These are phyloP conservation scores for Kazachstania africana DNA, from an alignment of 805 yeast genomes.

Conservation along the genomic window DNA sequence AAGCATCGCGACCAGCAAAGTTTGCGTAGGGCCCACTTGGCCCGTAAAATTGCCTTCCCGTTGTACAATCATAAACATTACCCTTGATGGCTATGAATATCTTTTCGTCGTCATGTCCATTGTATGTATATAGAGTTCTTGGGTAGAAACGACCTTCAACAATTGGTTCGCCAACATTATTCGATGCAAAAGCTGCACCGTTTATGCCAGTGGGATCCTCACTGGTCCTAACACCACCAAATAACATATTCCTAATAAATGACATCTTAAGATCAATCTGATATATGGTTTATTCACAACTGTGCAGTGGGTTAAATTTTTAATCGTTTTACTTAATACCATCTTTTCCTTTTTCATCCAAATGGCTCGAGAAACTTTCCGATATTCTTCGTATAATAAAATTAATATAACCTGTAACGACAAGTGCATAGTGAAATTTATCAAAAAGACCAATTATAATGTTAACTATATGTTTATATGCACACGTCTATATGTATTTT, in stretches of 20 bases:
- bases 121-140: slow-evolving; percentile 53
- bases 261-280: slow-evolving; percentile 17
- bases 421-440: too few relatives aligned
- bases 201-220: slow-evolving; percentile 27
- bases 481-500: too few relatives aligned
- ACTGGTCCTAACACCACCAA: slow-evolving; percentile 24
- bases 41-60: slow-evolving; percentile 79
- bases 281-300: too few relatives aligned
- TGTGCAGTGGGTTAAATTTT: too few relatives aligned
- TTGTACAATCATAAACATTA: slow-evolving; percentile 70
- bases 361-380: too few relatives aligned
- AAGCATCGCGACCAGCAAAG: slow-evolving; percentile 94
- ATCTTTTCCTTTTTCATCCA: too few relatives aligned
- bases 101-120: slow-evolving; percentile 69
- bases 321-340: too few relatives aligned
- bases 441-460: too few relatives aligned
- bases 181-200: slow-evolving; percentile 7
- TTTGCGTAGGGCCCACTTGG: slow-evolving; percentile 92
- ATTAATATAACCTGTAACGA: too few relatives aligned
- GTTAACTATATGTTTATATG: too few relatives aligned
- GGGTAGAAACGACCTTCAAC: slow-evolving; percentile 57
- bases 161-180: slow-evolving; percentile 24
- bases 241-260: slow-evolving; percentile 22
- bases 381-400: too few relatives aligned
- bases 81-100: slow-evolving; percentile 85